Base-by-base conservation (phyloP, 345 rosid species). In the Viola odorata region DNA sequence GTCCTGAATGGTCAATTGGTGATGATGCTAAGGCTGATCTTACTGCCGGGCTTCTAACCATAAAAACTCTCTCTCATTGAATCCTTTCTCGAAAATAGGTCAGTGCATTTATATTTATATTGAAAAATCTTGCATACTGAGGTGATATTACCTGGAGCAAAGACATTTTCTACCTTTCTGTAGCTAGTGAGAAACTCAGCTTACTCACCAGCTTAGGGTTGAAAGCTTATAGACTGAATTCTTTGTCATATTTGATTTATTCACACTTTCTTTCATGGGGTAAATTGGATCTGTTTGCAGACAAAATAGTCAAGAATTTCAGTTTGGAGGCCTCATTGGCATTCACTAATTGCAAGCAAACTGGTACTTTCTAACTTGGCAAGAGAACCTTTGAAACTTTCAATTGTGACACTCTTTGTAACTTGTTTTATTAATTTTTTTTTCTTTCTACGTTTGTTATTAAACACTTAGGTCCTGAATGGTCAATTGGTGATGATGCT, bases 71-170 rank as follows among this genome's bases (percentile, higher is more conserved):
- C 60, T 77, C 99, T 90, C n/a, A 6, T 84, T 41, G 83, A 83
- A 50, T 73, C 84, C 47, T 90, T 94, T 60, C 85, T 81, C 15
- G 90, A 75, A 50, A 87, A 87, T 75, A 90, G 95, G 98, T 92
- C 58, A 36, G 72, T 45, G n/a, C n/a, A n/a, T n/a, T n/a, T n/a
- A n/a, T n/a, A n/a, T n/a, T n/a, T n/a, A n/a, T n/a, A n/a, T n/a
- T n/a, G n/a, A n/a, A n/a, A n/a, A n/a, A n/a, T n/a, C n/a, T n/a
- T n/a, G n/a, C n/a, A n/a, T n/a, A n/a, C n/a, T 23, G 32, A 23
- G 32, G 32, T 23, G 32, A 23, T 23, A 23, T 23, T 23, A 23
- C 32, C 32, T 23, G 32, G 32, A 23, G 32, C 32, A 23, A 23
- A 23, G 2, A 23, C 2, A 23, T 23, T 23, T 23, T 23, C 32